Percentiles rank a stretch among this genome's conserved stretches.
Conservation (phyloP, 176 grass and related monocot species). For the Bolboschoenus planiculmis region DNA sequence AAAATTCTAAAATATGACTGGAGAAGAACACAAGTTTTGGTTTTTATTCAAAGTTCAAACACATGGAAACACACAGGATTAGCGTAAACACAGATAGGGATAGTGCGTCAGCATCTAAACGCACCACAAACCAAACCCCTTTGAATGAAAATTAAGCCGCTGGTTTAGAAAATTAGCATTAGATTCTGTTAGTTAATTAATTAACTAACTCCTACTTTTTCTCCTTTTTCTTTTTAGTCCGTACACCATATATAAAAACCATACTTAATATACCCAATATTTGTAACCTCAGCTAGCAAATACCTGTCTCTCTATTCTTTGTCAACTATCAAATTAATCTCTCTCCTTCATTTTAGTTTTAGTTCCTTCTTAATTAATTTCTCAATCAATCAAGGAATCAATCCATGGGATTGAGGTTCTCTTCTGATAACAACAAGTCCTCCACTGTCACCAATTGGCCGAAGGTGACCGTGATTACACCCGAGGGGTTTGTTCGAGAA, state of each 20-base stretch:
- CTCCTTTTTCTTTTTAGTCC: not conserved
- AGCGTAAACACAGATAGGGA: not conserved
- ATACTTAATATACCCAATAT: not conserved
- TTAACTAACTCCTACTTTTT: not conserved
- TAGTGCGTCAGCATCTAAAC: not conserved
- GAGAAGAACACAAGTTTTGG: not conserved
- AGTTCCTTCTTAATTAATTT: not conserved
- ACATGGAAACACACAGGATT: not conserved
- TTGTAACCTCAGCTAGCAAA: not conserved
- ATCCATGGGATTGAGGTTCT: conserved; percentile 38
- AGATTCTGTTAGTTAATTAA: not conserved
- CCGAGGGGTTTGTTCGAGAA: conserved; percentile 43
- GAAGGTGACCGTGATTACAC: conserved; percentile 30
- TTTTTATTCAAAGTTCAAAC: not conserved
- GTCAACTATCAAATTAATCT: not conserved
- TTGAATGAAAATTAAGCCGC: not conserved
- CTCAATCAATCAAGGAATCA: not conserved
- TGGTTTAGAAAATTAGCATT: not conserved
- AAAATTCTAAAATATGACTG: not conserved
- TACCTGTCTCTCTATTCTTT: not conserved
- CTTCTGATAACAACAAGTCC: not conserved
- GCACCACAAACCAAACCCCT: conserved; percentile 2
- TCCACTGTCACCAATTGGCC: not conserved
- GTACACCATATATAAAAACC: not conserved
- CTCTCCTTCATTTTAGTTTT: not conserved